Evolutionary conservation across 2,329 filamentous ascomycete genomes (phyloP), one percentile per base, ranked within the genome.

Genomic region (Aspergillus sp.): DNA sequence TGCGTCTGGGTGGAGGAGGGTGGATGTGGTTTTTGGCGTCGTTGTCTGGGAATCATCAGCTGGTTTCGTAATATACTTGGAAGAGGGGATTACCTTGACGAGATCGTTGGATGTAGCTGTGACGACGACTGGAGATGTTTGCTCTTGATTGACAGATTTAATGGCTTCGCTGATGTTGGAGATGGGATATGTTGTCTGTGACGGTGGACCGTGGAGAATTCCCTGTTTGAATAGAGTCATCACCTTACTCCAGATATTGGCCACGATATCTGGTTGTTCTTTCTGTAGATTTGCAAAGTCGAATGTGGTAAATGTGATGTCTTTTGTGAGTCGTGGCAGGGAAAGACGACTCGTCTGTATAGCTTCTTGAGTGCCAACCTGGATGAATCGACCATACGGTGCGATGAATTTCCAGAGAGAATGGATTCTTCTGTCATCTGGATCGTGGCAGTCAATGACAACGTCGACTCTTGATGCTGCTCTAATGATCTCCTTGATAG

Each of bases 331-430:
- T 5, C 31, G 37, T 7, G 39, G 39, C 4, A 42, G 35, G 0
- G 3, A 10, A 37, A 30, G 26, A 5, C 10, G 6, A 27, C 10
- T 48, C 7, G 47, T 36, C 7, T 52, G 42, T 7, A 35, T 46
- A 30, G 13, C 50, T 53, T 6, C 48, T 19, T 19, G 19, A 2
- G 19, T 19, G 4, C 19, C 50, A 37, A 68, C 44, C 26, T 65
- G 60, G 10, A 69, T 46, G 28, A 67, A 58, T 19, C 47, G 53
- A 2, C 65, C 64, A 42, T 56, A 61, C 11, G 47, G 29, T 1
- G 58, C 53, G 19, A 58, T 40, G 37, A 49, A 54, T 19, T 50
- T 40, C 51, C 58, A 57, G 2, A 54, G 41, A 6, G 9, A 32
- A 2, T 39, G 42, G 2, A 45, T 6, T 0, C 9, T 11, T 4